Base-by-base conservation (phyloP, 1,139 yeast species). In the Taphrina communis region DNA sequence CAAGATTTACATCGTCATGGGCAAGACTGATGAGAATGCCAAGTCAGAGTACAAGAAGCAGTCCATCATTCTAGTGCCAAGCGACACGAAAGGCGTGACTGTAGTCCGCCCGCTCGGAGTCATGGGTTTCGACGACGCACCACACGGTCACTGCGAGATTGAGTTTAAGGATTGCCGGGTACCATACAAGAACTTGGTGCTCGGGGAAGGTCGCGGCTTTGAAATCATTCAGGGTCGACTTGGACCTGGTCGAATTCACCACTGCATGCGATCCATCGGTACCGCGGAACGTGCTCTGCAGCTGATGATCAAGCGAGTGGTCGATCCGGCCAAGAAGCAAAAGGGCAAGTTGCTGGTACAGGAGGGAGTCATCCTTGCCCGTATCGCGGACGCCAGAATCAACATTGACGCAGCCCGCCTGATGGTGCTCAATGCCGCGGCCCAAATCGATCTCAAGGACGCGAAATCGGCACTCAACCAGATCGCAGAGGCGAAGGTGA, bases 181-280 rank as follows among this genome's bases (percentile, higher is more conserved):
- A 11, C 83, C 86, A 3, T 76, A 83, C 25, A 77, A 85, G 73
- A 79, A 80, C 51, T 82, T 81, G 57, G 75, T 78, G 11, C 73
- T 75, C 42, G 79, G 77, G n/a, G 80, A 78, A 57, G 90, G 90
- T 55, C 82, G 83, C 71, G 92, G 91, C 0, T 87, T 87, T 75
- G 88, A 85, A 73, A 82, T 88, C 73, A 85, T 87, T 73, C 91
- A 87, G 77, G 86, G 89, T 44, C 82, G 91, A 70, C 80, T 88
- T 68, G 90, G 90, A 1, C 90, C 91, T 0, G 91, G 91, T 35
- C 81, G 90, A 75, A 85, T 88, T 73, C 91, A 87, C 78, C 91
- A 88, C 76, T 87, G 90, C 78, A 87, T 88, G 90, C 81, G 90
- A 75, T 79, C 86, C 50, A 81, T 88, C 73, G 91, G 91, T 4